A percentile compares a stretch with the other conserved stretches of the same genome.
These are phyloP conservation scores for Acacia crassicarpa DNA, from an alignment of 306 rosid species.

Conservation along the genomic window DNA sequence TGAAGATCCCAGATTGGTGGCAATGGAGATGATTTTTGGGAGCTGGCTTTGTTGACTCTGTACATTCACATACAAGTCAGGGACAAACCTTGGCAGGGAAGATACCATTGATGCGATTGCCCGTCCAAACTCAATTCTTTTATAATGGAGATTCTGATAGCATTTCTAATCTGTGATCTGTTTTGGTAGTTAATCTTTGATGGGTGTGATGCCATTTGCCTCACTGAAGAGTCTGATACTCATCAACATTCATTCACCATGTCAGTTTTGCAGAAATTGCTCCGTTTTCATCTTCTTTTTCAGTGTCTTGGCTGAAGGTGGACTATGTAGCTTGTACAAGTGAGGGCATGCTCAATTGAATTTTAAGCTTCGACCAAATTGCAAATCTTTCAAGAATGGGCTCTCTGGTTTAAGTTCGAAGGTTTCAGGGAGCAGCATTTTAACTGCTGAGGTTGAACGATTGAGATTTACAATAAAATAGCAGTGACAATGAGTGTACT, in stretches of 20 bases:
- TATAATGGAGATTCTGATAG: slow-evolving; percentile 21
- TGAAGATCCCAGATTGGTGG: slow-evolving; percentile 96
- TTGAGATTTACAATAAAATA: background rate
- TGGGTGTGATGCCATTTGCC: slow-evolving; percentile 12
- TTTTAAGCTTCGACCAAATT: background rate
- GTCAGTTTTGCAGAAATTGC: slow-evolving; percentile 4
- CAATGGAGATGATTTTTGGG: slow-evolving; percentile 51
- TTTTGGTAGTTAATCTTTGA: slow-evolving; percentile 23
- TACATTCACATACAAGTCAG: slow-evolving; percentile 47
- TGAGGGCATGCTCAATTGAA: background rate
- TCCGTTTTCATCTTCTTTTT: background rate
- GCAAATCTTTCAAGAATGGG: background rate
- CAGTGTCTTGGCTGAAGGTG: slow-evolving; percentile 7
- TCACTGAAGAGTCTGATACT: slow-evolving; percentile 17
- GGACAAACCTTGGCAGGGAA: slow-evolving; percentile 32
- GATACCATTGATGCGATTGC: slow-evolving; percentile 21
- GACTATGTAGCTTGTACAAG: slow-evolving; percentile 1
- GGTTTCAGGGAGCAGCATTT: background rate
- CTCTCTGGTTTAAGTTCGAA: background rate
- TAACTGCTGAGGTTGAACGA: background rate
- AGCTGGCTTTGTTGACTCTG: slow-evolving; percentile 28
- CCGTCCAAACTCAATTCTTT: slow-evolving; percentile 22
- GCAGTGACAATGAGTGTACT: background rate
- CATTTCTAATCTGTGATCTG: slow-evolving; percentile 26
- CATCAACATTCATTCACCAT: background rate